Percentiles rank a stretch among this genome's conserved stretches.
phyloP scores from a whole-genome alignment of 768 basidiomycete species.

The Amanita phalloides region DNA sequence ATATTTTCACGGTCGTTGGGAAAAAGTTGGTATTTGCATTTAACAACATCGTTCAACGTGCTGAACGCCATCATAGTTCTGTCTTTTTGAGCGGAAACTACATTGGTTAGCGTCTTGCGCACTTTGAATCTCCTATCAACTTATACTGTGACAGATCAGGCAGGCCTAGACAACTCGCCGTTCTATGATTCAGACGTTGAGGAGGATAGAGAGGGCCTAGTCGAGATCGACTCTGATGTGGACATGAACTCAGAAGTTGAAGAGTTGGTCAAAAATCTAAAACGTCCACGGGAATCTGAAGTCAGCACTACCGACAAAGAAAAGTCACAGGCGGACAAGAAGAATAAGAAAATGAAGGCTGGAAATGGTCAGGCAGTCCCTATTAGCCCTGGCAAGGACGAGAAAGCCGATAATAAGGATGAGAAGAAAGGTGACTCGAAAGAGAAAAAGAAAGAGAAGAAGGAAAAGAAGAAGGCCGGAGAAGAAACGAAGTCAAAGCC shows the following conservation, averaged over 20 bases:
- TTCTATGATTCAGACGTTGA: slow-evolving; percentile 30
- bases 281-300: slow-evolving; percentile 65
- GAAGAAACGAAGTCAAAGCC: slow-evolving; percentile 19
- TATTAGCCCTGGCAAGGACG: slow-evolving; percentile 34
- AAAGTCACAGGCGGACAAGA: slow-evolving; percentile 53
- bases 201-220: slow-evolving; percentile 59
- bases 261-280: slow-evolving; percentile 35
- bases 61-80: slow-evolving; percentile 29
- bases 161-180: slow-evolving; percentile 35
- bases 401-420: slow-evolving; percentile 16
- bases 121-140: background rate
- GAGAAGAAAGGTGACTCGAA: slow-evolving; percentile 19
- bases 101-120: slow-evolving; percentile 36
- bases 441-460: slow-evolving; percentile 22
- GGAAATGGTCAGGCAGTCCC: slow-evolving; percentile 29
- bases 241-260: slow-evolving; percentile 53
- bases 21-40: slow-evolving; percentile 52
- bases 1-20: slow-evolving; percentile 61
- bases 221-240: slow-evolving; percentile 75
- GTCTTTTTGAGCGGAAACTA: slow-evolving; percentile 82
- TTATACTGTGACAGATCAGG: slow-evolving; percentile 36
- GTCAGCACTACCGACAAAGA: slow-evolving; percentile 18
- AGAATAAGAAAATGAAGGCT: slow-evolving; percentile 69
- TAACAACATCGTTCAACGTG: background rate
- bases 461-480: slow-evolving; percentile 15